Evolutionary conservation across 352 stramenopile species (phyloP).

Genomic region (Phytophthora chlamydospora): DNA sequence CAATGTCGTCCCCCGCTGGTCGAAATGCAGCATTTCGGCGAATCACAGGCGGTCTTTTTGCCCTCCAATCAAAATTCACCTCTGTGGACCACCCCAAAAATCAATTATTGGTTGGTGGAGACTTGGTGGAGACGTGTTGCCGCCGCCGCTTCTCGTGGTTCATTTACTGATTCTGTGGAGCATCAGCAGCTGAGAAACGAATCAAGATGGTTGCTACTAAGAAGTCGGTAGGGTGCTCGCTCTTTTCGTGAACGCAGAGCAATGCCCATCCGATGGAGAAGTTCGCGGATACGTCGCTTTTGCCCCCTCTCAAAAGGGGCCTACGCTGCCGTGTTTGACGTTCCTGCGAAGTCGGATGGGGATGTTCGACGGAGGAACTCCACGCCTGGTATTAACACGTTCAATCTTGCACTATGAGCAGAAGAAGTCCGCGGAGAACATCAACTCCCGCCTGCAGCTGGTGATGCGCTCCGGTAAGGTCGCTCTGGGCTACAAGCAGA

Average conservation of each 20-base stretch:
- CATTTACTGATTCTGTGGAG: slow-evolving; percentile 62
- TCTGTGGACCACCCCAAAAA: too few relatives aligned
- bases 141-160: too few relatives aligned
- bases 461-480: slow-evolving; percentile 99
- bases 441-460: slow-evolving; percentile 99
- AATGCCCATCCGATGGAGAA: slow-evolving; percentile 65
- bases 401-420: slow-evolving; percentile 39
- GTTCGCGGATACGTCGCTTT: slow-evolving; percentile 23
- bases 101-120: too few relatives aligned
- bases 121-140: too few relatives aligned
- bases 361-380: slow-evolving; percentile 44
- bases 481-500: slow-evolving; percentile 98
- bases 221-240: slow-evolving; percentile 78
- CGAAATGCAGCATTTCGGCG: too few relatives aligned
- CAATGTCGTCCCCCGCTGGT: too few relatives aligned
- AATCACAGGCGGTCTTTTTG: too few relatives aligned
- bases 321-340: slow-evolving; percentile 6
- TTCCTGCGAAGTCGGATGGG: slow-evolving; percentile 45
- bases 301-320: neutral
- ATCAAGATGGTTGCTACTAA: slow-evolving; percentile 90
- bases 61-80: too few relatives aligned
- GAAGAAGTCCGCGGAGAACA: slow-evolving; percentile 99
- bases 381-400: slow-evolving; percentile 28
- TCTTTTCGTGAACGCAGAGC: slow-evolving; percentile 8
- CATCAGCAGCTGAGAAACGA: slow-evolving; percentile 73